Conservation (phyloP, 768 basidiomycete species). For the Lentinula aciculospora region DNA sequence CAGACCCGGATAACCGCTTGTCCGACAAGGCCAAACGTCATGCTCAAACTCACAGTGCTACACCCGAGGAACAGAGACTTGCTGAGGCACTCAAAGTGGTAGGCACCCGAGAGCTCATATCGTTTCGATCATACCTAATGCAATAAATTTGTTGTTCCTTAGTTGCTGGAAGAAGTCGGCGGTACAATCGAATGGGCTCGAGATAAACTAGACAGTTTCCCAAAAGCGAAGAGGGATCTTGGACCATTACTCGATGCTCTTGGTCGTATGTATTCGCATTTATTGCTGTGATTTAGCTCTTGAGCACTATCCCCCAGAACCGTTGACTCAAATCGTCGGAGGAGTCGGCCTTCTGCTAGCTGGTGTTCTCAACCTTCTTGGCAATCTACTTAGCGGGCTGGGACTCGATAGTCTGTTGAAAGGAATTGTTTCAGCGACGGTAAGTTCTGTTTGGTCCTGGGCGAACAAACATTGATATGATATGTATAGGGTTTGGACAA, state of each 20-base stretch:
- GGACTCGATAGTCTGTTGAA: conserved; percentile 26
- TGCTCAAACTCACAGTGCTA: conserved; percentile 28
- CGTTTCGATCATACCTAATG: neutral
- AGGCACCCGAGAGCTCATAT: conserved; percentile 9
- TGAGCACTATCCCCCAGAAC: conserved; percentile 16
- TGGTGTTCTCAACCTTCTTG: conserved; percentile 30
- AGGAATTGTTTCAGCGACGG: conserved; percentile 25
- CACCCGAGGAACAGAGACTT: conserved; percentile 31
- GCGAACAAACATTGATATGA: neutral
- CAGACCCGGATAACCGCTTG: conserved; percentile 30
- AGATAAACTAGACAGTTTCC: conserved; percentile 29
- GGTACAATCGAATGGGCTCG: conserved; percentile 33
- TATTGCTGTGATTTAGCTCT: neutral
- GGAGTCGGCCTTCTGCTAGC: conserved; percentile 29
- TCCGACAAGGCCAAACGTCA: conserved; percentile 28
- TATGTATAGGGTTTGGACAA: conserved; percentile 24
- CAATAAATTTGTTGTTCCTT: neutral
- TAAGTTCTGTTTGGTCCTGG: conserved; percentile 5
- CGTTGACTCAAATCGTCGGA: conserved; percentile 30
- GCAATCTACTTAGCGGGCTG: conserved; percentile 25
- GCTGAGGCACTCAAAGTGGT: conserved; percentile 31
- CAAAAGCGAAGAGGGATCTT: conserved; percentile 31
- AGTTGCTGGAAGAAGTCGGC: conserved; percentile 30
- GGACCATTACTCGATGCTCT: conserved; percentile 31
- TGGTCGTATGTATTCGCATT: conserved; percentile 21